A percentile compares a stretch with the other conserved stretches of the same genome.
These are phyloP conservation scores for Bauhinia variegata DNA, from an alignment of 306 rosid species.

Conservation along the genomic window DNA sequence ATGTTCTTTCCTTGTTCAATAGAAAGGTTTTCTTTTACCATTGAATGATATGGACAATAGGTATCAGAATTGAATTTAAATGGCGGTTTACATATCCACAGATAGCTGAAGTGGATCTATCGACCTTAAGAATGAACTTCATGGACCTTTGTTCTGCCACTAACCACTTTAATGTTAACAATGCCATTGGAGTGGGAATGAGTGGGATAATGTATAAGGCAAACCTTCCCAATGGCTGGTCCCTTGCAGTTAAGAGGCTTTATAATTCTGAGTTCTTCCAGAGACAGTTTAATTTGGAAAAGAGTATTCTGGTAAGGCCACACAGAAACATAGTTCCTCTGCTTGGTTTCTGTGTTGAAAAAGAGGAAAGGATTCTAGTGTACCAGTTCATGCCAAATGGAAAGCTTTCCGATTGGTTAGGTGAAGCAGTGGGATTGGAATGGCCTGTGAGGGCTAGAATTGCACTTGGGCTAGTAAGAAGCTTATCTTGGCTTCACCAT, in stretches of 20 bases:
- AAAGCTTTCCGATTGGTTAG: constrained; percentile 19
- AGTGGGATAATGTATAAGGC: constrained; percentile 25
- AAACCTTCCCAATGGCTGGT: not conserved
- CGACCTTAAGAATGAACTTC: constrained; percentile 1
- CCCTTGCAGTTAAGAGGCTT: constrained; percentile 13
- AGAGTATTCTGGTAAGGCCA: not conserved
- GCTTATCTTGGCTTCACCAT: constrained; percentile 28
- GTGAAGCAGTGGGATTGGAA: not conserved
- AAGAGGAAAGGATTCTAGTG: not conserved
- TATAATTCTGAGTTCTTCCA: not conserved
- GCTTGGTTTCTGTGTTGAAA: no score
- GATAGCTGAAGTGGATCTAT: not conserved
- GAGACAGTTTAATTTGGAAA: not conserved
- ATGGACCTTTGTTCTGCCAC: constrained; percentile 11
- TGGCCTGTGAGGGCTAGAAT: not conserved
- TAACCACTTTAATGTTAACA: constrained; percentile 8
- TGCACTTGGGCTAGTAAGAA: constrained; percentile 25
- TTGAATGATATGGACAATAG: no score
- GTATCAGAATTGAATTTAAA: no score
- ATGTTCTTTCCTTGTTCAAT: no score
- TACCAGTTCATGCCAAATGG: constrained; percentile 12
- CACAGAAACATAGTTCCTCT: not conserved
- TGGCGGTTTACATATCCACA: not conserved
- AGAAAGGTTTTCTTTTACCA: no score
- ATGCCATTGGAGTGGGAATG: constrained; percentile 26